Evolutionary conservation across 73 alveolate genomes (phyloP).

Genomic region (Symbiodinium natans): DNA sequence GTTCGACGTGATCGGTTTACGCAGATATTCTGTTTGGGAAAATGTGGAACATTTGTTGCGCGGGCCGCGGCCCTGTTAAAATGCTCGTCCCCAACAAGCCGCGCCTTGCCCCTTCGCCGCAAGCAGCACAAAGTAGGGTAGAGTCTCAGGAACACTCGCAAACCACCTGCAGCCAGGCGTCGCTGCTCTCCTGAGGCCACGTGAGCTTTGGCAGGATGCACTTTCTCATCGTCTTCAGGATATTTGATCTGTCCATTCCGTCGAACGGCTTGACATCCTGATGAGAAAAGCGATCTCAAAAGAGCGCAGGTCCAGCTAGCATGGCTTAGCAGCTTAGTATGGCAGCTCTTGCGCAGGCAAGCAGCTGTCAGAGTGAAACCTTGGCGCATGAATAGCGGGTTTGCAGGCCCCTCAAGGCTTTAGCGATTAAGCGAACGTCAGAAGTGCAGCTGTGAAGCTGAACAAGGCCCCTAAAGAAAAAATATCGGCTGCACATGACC

Average conservation of each 20-base stretch:
- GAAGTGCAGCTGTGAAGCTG: background rate
- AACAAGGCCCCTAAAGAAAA: conserved; percentile 52
- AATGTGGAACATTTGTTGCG: too few species aligned
- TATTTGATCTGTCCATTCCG: conserved; percentile 56
- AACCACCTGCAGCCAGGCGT: background rate
- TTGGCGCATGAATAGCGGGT: background rate
- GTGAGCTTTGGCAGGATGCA: conserved; percentile 7
- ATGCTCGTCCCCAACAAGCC: too few species aligned
- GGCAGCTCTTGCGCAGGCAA: too few species aligned
- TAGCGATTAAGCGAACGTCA: too few species aligned
- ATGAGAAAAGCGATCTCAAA: background rate
- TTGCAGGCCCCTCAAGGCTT: too few species aligned
- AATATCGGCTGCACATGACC: conserved; percentile 81
- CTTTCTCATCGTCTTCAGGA: conserved; percentile 60
- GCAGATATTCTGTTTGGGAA: too few species aligned
- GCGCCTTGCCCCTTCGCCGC: too few species aligned
- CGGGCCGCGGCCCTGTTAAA: too few species aligned
- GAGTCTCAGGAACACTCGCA: too few species aligned
- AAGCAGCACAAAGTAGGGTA: too few species aligned
- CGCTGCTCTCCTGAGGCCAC: conserved; percentile 25
- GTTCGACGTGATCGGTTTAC: background rate
- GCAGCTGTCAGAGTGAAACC: conserved; percentile 49
- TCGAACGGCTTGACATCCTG: conserved; percentile 73
- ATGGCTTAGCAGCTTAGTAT: too few species aligned
- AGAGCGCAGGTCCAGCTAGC: background rate